Conservation (phyloP, 495 filamentous ascomycete species). For the Aspergillus bertholletiae region DNA sequence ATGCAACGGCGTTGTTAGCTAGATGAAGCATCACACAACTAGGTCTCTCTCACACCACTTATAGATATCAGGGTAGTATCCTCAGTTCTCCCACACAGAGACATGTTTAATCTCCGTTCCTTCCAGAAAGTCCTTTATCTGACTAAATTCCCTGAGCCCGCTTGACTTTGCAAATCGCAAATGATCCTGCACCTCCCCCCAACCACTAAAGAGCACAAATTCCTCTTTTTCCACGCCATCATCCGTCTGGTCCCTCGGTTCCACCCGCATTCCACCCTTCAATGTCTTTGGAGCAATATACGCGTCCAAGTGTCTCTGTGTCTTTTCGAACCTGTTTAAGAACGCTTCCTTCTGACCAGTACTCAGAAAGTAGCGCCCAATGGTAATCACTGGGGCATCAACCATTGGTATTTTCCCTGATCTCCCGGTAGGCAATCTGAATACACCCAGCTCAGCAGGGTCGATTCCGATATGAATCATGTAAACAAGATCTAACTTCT, state of each 20-base stretch:
- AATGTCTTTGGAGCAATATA: constrained; percentile 33
- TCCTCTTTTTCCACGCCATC: constrained; percentile 34
- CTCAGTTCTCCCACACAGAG: background rate
- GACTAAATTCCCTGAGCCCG: constrained; percentile 33
- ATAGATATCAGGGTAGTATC: no score
- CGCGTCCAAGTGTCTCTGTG: constrained; percentile 26
- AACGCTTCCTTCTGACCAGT: constrained; percentile 37
- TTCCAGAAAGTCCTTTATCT: constrained; percentile 25
- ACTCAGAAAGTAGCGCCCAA: constrained; percentile 43
- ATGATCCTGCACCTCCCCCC: constrained; percentile 45
- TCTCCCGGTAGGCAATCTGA: no score
- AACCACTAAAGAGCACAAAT: constrained; percentile 49
- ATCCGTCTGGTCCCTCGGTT: constrained; percentile 25
- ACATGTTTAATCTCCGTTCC: constrained; percentile 43
- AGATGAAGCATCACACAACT: no score
- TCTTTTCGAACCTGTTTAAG: constrained; percentile 25
- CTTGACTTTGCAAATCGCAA: constrained; percentile 34
- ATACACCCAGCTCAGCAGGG: constrained; percentile 8
- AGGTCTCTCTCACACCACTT: no score
- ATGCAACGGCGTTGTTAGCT: no score
- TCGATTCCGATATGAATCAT: constrained; percentile 35
- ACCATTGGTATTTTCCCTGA: no score
- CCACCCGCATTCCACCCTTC: constrained; percentile 46
- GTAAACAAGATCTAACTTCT: constrained; percentile 38
- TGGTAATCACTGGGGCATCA: constrained; percentile 39